Base-by-base conservation (phyloP, 208 protist genomes). In the Wallacemonas sp. region DNA sequence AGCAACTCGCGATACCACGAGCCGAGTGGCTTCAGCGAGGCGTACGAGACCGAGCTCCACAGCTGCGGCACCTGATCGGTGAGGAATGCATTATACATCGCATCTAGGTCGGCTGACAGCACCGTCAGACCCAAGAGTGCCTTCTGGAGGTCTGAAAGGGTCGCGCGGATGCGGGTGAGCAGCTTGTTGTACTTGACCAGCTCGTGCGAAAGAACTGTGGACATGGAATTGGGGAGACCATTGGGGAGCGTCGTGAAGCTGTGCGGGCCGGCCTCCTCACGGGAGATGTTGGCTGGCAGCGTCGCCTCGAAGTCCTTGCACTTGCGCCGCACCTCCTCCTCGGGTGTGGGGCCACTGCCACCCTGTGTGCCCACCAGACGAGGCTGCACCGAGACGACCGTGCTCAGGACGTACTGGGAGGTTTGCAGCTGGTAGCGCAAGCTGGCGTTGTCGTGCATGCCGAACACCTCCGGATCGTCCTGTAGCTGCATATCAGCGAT, bases 361-460 rank as follows among this genome's bases (percentile, higher is more conserved):
- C 70, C 61, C 11, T 67, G 27, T 31, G 62, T 53, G 38, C 74
- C 80, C 11, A 80, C 65, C 11, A 94, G 67, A 2, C 88, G 79
- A 14, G 97, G 93, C 80, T 99, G 97, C 33, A 99, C 84, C 22
- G 74, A 83, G 1, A 98, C 68, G 15, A 99, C 63, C 27, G 95
- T 98, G 58, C 56, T 63, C 26, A 99, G 66, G 21, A 99, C 47
- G 66, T 91, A 84, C 66, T 91, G 72, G 26, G 97, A 98, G 38
- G 98, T 92, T 62, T 97, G 89, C 47, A 94, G 76, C 76, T 99
- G 94, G 72, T 98, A 98, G 30, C 94, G 93, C 47, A 99, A 92
- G 62, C 97, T 97, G 11, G 98, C 98, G 75, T 99, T 99, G 8
- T 88, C 86, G 79, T 99, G 97, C 87, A 99, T 93, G 24, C 97